These are phyloP conservation scores for Megacollybia marginata DNA, from an alignment of 768 basidiomycete species.

Conservation along the genomic window DNA sequence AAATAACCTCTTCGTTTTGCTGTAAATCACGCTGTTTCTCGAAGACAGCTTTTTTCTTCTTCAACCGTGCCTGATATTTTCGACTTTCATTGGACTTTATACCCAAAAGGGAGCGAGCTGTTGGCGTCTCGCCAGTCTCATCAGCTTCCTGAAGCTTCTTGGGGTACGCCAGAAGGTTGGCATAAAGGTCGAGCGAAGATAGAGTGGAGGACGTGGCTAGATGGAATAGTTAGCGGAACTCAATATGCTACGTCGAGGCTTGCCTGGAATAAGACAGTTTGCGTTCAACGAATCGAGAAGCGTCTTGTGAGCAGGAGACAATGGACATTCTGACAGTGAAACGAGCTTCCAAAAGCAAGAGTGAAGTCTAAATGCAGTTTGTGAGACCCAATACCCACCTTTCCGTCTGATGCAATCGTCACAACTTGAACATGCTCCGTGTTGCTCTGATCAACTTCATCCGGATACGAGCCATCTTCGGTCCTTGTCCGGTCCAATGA, in stretches of 20 bases:
- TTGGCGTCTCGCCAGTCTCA: slow-evolving; percentile 12
- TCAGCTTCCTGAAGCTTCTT: slow-evolving; percentile 13
- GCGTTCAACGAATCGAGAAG: slow-evolving; percentile 1
- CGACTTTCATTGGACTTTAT: slow-evolving; percentile 18
- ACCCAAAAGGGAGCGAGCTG: neutral
- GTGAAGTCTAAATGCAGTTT: neutral
- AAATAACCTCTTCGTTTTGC: slow-evolving; percentile 8
- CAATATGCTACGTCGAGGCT: neutral
- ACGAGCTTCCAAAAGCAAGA: slow-evolving; percentile 7
- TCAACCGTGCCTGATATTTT: slow-evolving; percentile 41
- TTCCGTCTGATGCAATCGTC: slow-evolving; percentile 9
- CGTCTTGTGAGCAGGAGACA: neutral
- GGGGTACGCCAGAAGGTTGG: neutral
- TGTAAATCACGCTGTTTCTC: slow-evolving; percentile 14
- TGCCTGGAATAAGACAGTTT: slow-evolving; percentile 2
- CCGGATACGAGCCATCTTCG: slow-evolving; percentile 5
- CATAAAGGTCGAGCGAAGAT: slow-evolving; percentile 2
- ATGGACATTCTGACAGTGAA: slow-evolving; percentile 1
- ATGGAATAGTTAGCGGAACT: neutral
- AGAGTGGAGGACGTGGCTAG: neutral
- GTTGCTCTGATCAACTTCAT: slow-evolving; percentile 18
- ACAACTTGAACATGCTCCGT: slow-evolving; percentile 11
- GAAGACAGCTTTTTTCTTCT: slow-evolving; percentile 41
- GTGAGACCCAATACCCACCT: neutral
- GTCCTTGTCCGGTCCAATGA: slow-evolving; percentile 41